These are phyloP conservation scores for Gossypium schwendimanii DNA, from an alignment of 441 rosid genomes.

Conservation along the genomic window DNA sequence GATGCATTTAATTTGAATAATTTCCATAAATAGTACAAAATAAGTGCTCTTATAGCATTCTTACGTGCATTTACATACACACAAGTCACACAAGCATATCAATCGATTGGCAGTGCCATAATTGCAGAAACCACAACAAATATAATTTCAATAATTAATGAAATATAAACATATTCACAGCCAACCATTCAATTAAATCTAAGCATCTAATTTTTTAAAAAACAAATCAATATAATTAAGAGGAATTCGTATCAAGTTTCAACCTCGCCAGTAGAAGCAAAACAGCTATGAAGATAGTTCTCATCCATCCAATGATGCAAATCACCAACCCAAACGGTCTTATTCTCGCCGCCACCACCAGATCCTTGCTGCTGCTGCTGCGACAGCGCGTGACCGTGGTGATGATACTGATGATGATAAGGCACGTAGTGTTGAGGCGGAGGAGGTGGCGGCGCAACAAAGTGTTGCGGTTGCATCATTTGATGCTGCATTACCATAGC, in stretches of 20 bases:
- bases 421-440: slow-evolving; percentile 51
- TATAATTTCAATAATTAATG: background rate
- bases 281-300: slow-evolving; percentile 63
- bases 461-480: slow-evolving; percentile 54
- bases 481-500: slow-evolving; percentile 85
- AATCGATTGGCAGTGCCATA: background rate
- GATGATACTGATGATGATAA: slow-evolving; percentile 32
- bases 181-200: background rate
- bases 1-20: slow-evolving; percentile 3
- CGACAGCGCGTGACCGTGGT: slow-evolving; percentile 27
- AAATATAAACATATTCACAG: background rate
- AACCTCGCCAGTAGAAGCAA: slow-evolving; percentile 78
- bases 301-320: slow-evolving; percentile 97
- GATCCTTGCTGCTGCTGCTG: slow-evolving; percentile 47
- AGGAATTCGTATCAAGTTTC: background rate
- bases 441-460: slow-evolving; percentile 41
- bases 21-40: background rate
- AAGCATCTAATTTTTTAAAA: background rate
- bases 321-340: slow-evolving; percentile 86
- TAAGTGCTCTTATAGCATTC: background rate
- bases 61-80: background rate
- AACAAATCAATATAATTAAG: background rate
- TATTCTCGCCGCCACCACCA: slow-evolving; percentile 50
- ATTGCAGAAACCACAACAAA: background rate
- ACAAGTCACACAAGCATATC: background rate